Base-by-base conservation (phyloP, 2,329 filamentous ascomycete genomes). In the Apiospora arundinis region DNA sequence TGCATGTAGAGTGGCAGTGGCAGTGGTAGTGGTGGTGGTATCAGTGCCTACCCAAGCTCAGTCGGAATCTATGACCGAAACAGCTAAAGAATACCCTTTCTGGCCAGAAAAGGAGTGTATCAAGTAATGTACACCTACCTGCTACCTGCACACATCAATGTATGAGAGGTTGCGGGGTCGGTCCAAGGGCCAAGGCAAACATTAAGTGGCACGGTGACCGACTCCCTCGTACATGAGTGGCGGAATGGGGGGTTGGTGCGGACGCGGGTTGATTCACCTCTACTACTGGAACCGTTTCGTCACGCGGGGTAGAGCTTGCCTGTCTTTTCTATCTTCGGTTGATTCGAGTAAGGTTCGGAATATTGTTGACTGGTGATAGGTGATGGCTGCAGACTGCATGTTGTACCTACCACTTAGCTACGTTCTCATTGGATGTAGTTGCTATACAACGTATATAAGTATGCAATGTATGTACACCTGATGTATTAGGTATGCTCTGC, bases 1-100 rank as follows among this genome's bases (percentile, higher is more conserved):
- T 18, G 14, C 44, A 14, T 21, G 18, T 21, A 46, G 23, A 32
- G 32, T 32, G 6, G 32, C 6, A 6, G 32, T 32, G 32, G 32
- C 32, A 32, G 32, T 32, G 32, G 32, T 32, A n/a, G n/a, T n/a
- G n/a, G n/a, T n/a, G n/a, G n/a, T n/a, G n/a, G n/a, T n/a, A n/a
- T n/a, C n/a, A n/a, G n/a, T n/a, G n/a, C n/a, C n/a, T n/a, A n/a
- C n/a, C 14, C 49, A 56, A 32, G 49, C 5, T 23, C 49, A 56
- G 49, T 56, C 49, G 25, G 49, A 18, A 18, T 21, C 23, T 21
- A 32, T 56, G 49, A 21, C 56, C 32, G 56, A 40, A 63, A 40
- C 28, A 63, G 56, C 56, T 63, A 63, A 63, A 63, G 56, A 63
- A 63, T 40, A 63, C 56, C 56, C 32, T 63, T 63, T 63, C 56